Evolutionary conservation across 78 protist genomes (phyloP).

Genomic region (Creolimax fragrantissima): DNA sequence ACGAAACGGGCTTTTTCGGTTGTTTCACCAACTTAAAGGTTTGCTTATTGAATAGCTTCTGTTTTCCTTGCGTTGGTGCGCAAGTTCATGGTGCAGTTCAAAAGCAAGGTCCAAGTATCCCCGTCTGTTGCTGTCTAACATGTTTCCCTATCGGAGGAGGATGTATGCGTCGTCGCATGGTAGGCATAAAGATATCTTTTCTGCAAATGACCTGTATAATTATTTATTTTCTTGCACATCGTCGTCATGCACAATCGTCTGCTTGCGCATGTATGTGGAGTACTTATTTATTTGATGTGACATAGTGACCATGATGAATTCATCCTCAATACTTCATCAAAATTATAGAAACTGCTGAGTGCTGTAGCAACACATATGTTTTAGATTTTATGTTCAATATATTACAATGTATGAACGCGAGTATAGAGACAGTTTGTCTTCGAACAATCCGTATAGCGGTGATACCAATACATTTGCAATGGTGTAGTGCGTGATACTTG

Average conservation of each 20-base stretch:
- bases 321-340: not conserved
- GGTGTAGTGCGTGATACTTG: too few relatives aligned
- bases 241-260: not conserved
- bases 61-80: too few relatives aligned
- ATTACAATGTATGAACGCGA: too few relatives aligned
- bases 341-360: too few relatives aligned
- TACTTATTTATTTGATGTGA: not conserved
- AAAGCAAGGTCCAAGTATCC: not conserved
- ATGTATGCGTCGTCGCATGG: not conserved
- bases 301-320: not conserved
- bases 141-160: not conserved
- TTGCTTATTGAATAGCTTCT: too few relatives aligned
- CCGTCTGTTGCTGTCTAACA: not conserved
- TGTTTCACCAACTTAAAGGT: too few relatives aligned
- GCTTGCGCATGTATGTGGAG: not conserved
- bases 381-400: too few relatives aligned
- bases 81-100: not conserved
- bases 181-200: not conserved
- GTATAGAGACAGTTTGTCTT: too few relatives aligned
- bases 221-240: not conserved
- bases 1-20: too few relatives aligned
- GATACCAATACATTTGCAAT: too few relatives aligned
- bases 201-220: not conserved
- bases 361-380: too few relatives aligned
- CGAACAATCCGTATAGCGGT: too few relatives aligned